Conservation (phyloP, 192 early-diverging fungal species). For the Entomortierella lignicola region DNA sequence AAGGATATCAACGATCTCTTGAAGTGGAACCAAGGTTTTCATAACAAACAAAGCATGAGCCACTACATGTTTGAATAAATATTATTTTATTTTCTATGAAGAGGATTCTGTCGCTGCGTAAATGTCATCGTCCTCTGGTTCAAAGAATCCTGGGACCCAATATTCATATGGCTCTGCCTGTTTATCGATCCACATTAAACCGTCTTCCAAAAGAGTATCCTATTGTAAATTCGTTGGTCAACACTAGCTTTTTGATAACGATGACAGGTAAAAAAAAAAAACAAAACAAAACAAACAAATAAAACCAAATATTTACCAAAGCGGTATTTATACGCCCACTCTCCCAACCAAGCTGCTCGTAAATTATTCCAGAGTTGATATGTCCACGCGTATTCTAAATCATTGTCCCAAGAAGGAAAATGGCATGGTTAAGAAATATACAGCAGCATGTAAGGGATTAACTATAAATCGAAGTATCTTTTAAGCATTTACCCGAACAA, state of each 20-base stretch:
- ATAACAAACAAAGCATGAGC: constrained; percentile 56
- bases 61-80: constrained; percentile 52
- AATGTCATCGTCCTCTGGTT: constrained; percentile 52
- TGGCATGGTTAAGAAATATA: neutral
- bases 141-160: constrained; percentile 71
- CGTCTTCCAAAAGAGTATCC: constrained; percentile 77
- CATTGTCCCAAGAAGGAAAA: neutral
- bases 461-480: too few relatives aligned
- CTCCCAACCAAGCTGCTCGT: constrained; percentile 66
- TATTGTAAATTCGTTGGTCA: constrained; percentile 21
- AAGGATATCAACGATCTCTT: constrained; percentile 87
- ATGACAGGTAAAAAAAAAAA: neutral
- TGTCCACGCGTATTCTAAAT: constrained; percentile 40
- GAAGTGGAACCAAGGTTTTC: constrained; percentile 89
- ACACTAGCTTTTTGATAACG: neutral
- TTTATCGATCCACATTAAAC: constrained; percentile 81
- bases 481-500: constrained; percentile 76
- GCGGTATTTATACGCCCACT: constrained; percentile 62
- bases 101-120: constrained; percentile 24
- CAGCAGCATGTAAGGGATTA: too few relatives aligned
- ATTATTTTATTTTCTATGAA: neutral
- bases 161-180: constrained; percentile 64
- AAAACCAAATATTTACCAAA: constrained; percentile 52
- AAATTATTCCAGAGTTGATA: constrained; percentile 54
- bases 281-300: neutral